Conservation (phyloP, 1,284 basidiomycete genomes). For the Papiliotrema nemorosa region DNA sequence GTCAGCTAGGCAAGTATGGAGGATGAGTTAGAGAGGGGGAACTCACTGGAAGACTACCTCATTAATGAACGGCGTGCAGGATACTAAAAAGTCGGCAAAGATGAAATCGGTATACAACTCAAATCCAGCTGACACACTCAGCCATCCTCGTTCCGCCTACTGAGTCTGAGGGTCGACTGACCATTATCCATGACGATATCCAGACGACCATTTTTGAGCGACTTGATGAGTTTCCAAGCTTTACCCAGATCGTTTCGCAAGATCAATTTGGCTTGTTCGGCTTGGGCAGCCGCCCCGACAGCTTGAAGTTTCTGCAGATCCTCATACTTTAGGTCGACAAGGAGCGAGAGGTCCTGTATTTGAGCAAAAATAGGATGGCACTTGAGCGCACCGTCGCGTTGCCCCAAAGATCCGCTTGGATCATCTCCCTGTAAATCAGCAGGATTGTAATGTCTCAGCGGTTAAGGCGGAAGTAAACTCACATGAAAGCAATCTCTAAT, state of each 20-base stretch:
- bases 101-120: slow-evolving; percentile 95
- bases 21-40: too few relatives aligned
- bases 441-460: too few relatives aligned
- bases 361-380: background rate
- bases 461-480: too few relatives aligned
- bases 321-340: slow-evolving; percentile 52
- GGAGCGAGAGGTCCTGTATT: slow-evolving; percentile 45
- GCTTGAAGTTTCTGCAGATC: slow-evolving; percentile 82
- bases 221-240: slow-evolving; percentile 71
- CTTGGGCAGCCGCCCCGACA: slow-evolving; percentile 72
- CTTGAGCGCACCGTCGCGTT: slow-evolving; percentile 42
- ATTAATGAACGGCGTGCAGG: slow-evolving; percentile 74
- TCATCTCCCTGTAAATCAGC: slow-evolving; percentile 39
- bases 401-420: slow-evolving; percentile 49
- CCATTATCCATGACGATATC: slow-evolving; percentile 94
- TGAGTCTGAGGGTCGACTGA: slow-evolving; percentile 41
- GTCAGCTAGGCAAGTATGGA: background rate
- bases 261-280: slow-evolving; percentile 70
- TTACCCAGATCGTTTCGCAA: slow-evolving; percentile 75
- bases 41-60: slow-evolving; percentile 84
- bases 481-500: slow-evolving; percentile 48
- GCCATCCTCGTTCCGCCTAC: background rate
- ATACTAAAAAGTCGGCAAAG: slow-evolving; percentile 89
- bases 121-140: slow-evolving; percentile 68
- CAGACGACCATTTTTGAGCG: slow-evolving; percentile 58